Evolutionary conservation across 225 moss, liverwort and hornwort species (phyloP).

Genomic region (Ulota crispa): DNA sequence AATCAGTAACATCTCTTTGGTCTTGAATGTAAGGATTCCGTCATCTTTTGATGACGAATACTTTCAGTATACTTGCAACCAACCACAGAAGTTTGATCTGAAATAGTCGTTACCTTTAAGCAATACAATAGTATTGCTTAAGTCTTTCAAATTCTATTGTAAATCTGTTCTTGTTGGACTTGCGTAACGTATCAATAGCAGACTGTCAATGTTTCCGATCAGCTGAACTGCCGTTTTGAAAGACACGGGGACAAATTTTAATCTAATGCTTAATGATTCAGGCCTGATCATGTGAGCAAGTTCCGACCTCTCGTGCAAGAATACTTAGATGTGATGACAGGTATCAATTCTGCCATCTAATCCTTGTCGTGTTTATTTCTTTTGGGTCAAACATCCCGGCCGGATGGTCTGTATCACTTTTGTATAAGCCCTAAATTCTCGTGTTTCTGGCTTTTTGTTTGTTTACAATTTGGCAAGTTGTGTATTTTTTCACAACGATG

Average conservation of each 20-base stretch:
- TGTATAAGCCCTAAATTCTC: background rate
- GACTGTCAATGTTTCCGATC: slow-evolving; percentile 5
- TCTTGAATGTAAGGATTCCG: background rate
- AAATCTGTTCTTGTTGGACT: slow-evolving; percentile 3
- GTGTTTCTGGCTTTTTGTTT: background rate
- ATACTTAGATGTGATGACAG: slow-evolving; percentile 69
- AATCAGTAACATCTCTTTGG: background rate
- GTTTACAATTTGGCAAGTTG: background rate
- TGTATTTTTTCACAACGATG: background rate
- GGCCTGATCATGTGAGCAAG: slow-evolving; percentile 63
- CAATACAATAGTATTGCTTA: background rate
- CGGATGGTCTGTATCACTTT: slow-evolving; percentile 1
- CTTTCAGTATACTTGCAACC: slow-evolving; percentile 5
- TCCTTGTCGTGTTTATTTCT: slow-evolving; percentile 8
- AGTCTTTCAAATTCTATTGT: background rate
- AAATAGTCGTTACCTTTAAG: background rate
- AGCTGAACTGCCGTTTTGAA: background rate
- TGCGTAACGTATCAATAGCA: background rate
- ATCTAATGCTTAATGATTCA: slow-evolving; percentile 40
- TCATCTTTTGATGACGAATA: background rate
- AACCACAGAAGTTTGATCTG: background rate
- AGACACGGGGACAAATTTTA: background rate
- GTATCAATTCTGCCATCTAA: slow-evolving; percentile 34
- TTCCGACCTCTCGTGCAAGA: slow-evolving; percentile 69
- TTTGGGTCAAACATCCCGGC: background rate